A percentile compares a stretch with the other conserved stretches of the same genome.
These are phyloP conservation scores for Lodderomyces metapsilosis DNA, from an alignment of 1,139 yeast species.

Conservation along the genomic window DNA sequence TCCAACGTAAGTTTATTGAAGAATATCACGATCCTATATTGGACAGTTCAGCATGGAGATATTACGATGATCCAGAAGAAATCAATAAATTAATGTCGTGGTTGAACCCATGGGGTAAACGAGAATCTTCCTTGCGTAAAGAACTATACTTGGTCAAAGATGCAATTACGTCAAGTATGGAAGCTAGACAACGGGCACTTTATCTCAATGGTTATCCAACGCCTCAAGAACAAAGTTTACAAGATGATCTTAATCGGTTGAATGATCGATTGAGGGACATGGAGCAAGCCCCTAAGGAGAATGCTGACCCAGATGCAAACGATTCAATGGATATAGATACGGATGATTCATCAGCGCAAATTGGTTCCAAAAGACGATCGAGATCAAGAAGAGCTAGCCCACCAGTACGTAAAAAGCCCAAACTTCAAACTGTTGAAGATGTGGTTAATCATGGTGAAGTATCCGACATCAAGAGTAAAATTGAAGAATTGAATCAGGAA, in stretches of 20 bases:
- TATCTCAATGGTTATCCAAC: slow-evolving; percentile 26
- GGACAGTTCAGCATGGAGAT: slow-evolving; percentile 64
- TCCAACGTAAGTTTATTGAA: slow-evolving; percentile 66
- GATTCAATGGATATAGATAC: slow-evolving; percentile 3
- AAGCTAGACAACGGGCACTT: slow-evolving; percentile 56
- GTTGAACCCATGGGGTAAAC: slow-evolving; percentile 73
- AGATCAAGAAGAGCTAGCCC: slow-evolving; percentile 8
- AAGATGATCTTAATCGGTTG: slow-evolving; percentile 34
- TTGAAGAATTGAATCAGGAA: slow-evolving; percentile 25
- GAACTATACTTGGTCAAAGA: slow-evolving; percentile 59
- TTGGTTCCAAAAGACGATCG: slow-evolving; percentile 26
- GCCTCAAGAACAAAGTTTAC: slow-evolving; percentile 44
- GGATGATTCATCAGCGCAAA: slow-evolving; percentile 6
- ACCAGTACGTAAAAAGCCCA: slow-evolving; percentile 17
- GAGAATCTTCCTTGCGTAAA: slow-evolving; percentile 68
- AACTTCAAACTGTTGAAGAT: slow-evolving; percentile 23
- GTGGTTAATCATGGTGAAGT: slow-evolving; percentile 27
- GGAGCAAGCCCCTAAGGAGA: slow-evolving; percentile 12
- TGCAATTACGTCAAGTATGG: slow-evolving; percentile 55
- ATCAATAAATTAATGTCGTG: slow-evolving; percentile 58
- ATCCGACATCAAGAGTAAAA: slow-evolving; percentile 29
- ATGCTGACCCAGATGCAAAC: slow-evolving; percentile 11
- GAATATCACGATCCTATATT: slow-evolving; percentile 59
- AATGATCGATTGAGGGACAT: slow-evolving; percentile 1
- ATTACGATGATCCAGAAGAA: slow-evolving; percentile 61